Base-by-base conservation (phyloP, 1,284 basidiomycete genomes). In the Ceratobasidium theobromae region DNA sequence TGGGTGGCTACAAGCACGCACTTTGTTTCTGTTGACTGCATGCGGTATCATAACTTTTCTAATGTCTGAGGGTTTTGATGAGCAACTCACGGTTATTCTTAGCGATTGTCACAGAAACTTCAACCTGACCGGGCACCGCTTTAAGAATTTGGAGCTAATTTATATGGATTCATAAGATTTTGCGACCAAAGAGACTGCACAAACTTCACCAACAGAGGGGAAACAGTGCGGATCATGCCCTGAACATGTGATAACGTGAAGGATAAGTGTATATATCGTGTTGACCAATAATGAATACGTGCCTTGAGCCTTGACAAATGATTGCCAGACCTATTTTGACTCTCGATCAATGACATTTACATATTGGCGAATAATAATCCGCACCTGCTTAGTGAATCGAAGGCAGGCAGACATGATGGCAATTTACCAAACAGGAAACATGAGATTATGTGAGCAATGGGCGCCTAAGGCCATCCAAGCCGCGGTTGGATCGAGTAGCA, bases 181-280 rank as follows among this genome's bases (percentile, higher is more conserved):
- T 53, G 68, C 40, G 23, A 64, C 40, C 65, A 51, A 54, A 1
- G 45, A 30, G 48, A 28, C n/a, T 28, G 28, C 33, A 58, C 48
- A 40, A 23, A 41, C 18, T 11, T 18, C 21, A 72, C 80, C 71
- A 71, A 89, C 89, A 71, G 89, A 86, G 1, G 89, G 88, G 73
- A 91, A 90, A 72, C 89, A 91, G 69, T 82, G 84, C 18, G 82
- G 80, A 74, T 91, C 89, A 71, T 91, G 89, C 9, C 89, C 89
- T 90, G 73, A 58, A n/a, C 16, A 60, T 62, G 54, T 65, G 40
- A 54, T 23, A 57, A 43, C 52, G 41, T 52, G 16, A 25, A 23
- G 53, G 5, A 54, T 18, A 21, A 32, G 27, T 45, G 25, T 21
- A 11, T 9, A 45, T 45, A n/a, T 45, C 16, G 4, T 35, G 25